phyloP scores from a whole-genome alignment of 768 basidiomycete genomes.

The Hypsizygus marmoreus region DNA sequence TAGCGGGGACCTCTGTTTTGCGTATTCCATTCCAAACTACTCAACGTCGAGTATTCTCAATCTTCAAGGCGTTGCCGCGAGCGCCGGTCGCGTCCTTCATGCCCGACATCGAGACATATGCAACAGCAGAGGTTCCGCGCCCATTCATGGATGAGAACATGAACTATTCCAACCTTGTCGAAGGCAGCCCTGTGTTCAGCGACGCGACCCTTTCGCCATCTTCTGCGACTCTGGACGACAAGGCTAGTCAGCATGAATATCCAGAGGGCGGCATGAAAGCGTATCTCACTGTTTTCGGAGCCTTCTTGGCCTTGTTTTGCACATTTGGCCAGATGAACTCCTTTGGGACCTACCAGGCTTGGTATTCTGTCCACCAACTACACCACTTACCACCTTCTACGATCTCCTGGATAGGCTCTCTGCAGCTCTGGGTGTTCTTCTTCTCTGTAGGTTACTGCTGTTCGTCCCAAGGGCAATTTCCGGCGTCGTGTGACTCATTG shows the following conservation, averaged over 20 bases:
- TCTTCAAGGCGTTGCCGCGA: not conserved
- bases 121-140: slow-evolving; percentile 4
- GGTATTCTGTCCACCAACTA: slow-evolving; percentile 66
- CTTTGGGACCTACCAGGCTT: slow-evolving; percentile 72
- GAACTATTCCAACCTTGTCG: not conserved
- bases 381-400: slow-evolving; percentile 47
- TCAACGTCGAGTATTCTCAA: too few species aligned
- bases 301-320: slow-evolving; percentile 66
- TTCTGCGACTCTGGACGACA: slow-evolving; percentile 8
- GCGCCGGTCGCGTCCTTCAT: slow-evolving; percentile 6
- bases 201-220: slow-evolving; percentile 10
- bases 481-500: not conserved
- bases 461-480: not conserved
- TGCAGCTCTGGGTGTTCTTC: slow-evolving; percentile 72
- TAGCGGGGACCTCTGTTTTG: not conserved
- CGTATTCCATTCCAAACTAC: not conserved
- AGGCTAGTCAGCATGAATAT: slow-evolving; percentile 6
- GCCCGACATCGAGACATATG: slow-evolving; percentile 20
- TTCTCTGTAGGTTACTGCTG: slow-evolving; percentile 50
- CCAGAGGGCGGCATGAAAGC: slow-evolving; percentile 36
- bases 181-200: not conserved
- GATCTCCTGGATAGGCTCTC: slow-evolving; percentile 72
- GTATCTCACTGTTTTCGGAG: slow-evolving; percentile 59
- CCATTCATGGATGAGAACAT: slow-evolving; percentile 3
- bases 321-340: slow-evolving; percentile 74